Base-by-base conservation (phyloP, 768 basidiomycete species). In the Leucosporidium yakuticum region DNA sequence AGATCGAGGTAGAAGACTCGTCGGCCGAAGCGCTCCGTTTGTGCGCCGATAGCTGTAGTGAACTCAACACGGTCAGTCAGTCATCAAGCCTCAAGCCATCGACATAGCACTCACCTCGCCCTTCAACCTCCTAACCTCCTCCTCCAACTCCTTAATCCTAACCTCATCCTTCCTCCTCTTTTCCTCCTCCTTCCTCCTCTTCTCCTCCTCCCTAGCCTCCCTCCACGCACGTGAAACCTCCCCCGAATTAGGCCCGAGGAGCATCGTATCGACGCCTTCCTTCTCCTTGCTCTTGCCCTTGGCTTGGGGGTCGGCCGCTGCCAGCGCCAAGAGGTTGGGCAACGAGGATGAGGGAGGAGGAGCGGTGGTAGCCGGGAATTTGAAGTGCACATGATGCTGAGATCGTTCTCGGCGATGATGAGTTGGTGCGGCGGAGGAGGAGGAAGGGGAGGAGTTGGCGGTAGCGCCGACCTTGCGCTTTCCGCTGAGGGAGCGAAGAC, bases 181-280 rank as follows among this genome's bases (percentile, higher is more conserved):
- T 25, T 60, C 59, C 59, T 60, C 59, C 44, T 60, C 59, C 44
- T 48, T 60, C n/a, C 25, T 25, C 14, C n/a, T 39, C 59, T 47
- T 60, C 39, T 60, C 59, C 59, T 60, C 59, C 44, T 60, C 59
- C 44, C 31, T 60, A 6, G 59, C 59, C 36, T 44, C 59, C 44
- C 19, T 31, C 59, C 59, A 60, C 2, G 59, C 59, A 11, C 59
- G 14, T 12, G 39, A 27, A 14, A 60, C 59, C 14, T 60, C 59
- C 4, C 25, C 8, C 31, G 31, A 4, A 17, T 47, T 15, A 14
- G 25, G 25, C 5, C 59, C 59, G 5, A 60, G 4, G 15, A 60
- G 25, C 44, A 60, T 29, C 44, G 39, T 47, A 17, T 60, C 59
- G 44, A 60, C 50, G 4, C 59, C 44, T 48, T 60, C 44, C 23